Base-by-base conservation (phyloP, 352 stramenopile species). In the Globisporangium recalcitrans region DNA sequence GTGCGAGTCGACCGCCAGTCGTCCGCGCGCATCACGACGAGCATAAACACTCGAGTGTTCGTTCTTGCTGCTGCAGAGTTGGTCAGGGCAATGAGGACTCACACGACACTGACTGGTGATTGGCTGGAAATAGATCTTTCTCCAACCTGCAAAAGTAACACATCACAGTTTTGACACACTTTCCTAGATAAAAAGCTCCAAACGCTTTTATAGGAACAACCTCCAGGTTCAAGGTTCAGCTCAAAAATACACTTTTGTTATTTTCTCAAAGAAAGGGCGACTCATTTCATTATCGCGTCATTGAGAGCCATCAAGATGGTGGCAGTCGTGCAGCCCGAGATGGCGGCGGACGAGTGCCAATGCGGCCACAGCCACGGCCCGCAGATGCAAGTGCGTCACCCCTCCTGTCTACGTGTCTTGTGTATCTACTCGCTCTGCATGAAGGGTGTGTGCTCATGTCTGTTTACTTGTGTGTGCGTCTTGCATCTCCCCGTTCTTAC, bases 351-450 rank as follows among this genome's bases (percentile, higher is more conserved):
- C 31, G 68, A 19, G 21, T 78, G 71, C 29, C 51, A 63, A 21
- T 78, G 71, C 65, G 71, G 68, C 58, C 71, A 78, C 65, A 69
- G 60, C 58, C 70, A 77, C 54, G 67, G 60, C 58, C 68, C 74
- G 44, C 49, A 60, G 31, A 57, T 13, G 10, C 49, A 22, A 9
- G 56, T 61, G 55, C 40, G 49, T 49, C 1, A 14, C 3, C 14
- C 16, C 11, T 29, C 5, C n/a, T 29, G 4, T 52, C 7, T 52
- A 22, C 44, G 4, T 6, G n/a, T n/a, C n/a, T 0, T 32, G 22
- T 16, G 24, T 27, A 38, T 36, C 2, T 29, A 14, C n/a, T n/a
- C 3, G 22, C 29, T 56, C 29, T 27, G 27, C 11, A 0, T 48
- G 46, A 44, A 42, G 38, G 16, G 32, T 6, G 16, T 6, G 16